Percentiles rank a stretch among this genome's conserved stretches.
Conservation (phyloP, 73 alveolate species). For the Stentor roeselii region DNA sequence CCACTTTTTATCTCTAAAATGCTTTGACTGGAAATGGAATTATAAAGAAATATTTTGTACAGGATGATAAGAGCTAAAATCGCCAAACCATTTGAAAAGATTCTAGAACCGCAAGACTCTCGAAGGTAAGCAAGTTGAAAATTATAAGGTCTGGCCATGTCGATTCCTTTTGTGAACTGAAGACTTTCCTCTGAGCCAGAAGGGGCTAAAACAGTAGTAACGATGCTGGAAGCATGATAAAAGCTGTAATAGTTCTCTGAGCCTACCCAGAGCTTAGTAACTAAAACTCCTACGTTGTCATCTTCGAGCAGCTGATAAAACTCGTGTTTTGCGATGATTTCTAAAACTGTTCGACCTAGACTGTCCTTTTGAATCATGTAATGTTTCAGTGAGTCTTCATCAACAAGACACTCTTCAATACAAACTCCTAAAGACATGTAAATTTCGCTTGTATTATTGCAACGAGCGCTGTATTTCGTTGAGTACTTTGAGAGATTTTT, state of each 20-base stretch:
- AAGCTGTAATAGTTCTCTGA: conserved; percentile 37
- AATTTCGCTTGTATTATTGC: background rate
- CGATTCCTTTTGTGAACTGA: conserved; percentile 21
- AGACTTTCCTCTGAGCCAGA: conserved; percentile 40
- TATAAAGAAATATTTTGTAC: conserved; percentile 36
- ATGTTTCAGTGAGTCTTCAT: conserved; percentile 34
- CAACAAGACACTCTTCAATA: conserved; percentile 30
- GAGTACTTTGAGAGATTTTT: conserved; percentile 16
- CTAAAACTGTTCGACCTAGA: conserved; percentile 35
- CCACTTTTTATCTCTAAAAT: conserved; percentile 30
- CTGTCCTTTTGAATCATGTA: conserved; percentile 38
- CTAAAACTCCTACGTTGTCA: conserved; percentile 39
- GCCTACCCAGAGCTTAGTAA: conserved; percentile 53
- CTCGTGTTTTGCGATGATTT: conserved; percentile 35
- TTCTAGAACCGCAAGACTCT: conserved; percentile 43
- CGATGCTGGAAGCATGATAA: conserved; percentile 36
- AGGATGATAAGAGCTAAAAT: conserved; percentile 34
- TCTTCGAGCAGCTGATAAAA: conserved; percentile 43
- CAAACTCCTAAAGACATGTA: background rate
- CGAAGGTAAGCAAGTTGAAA: conserved; percentile 41
- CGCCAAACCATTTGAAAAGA: conserved; percentile 31
- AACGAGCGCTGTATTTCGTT: background rate
- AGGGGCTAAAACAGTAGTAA: conserved; percentile 26
- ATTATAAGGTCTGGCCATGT: conserved; percentile 30
- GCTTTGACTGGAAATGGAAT: conserved; percentile 30